phyloP scores from a whole-genome alignment of 2,329 filamentous ascomycete species.

The Microthyrium microscopicum region DNA sequence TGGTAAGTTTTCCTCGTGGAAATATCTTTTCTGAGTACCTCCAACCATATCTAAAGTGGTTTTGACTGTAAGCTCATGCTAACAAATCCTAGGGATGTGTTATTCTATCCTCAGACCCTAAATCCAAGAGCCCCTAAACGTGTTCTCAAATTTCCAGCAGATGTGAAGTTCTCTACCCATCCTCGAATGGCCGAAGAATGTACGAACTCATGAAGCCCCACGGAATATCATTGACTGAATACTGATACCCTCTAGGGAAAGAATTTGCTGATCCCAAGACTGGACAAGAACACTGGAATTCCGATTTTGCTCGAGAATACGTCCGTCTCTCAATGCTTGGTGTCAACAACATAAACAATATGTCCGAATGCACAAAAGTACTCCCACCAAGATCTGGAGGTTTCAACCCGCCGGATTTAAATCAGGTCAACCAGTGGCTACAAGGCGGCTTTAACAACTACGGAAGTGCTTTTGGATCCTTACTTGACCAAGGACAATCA shows the following conservation, averaged over 20 bases:
- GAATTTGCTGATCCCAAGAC: conserved; percentile 6
- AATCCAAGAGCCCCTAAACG: conserved; percentile 14
- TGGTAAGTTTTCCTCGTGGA: conserved; percentile 22
- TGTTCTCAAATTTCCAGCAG: conserved; percentile 21
- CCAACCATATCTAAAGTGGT: no score
- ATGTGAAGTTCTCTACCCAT: conserved; percentile 19
- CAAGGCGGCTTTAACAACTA: conserved; percentile 3
- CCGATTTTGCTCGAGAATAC: conserved; percentile 14
- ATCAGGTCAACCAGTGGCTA: conserved; percentile 4
- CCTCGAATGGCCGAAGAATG: conserved; percentile 19
- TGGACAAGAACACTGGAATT: conserved; percentile 8
- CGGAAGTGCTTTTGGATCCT: conserved; percentile 1
- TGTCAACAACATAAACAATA: conserved; percentile 14
- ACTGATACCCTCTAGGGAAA: no score
- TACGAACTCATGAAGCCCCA: no score
- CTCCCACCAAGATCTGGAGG: conserved; percentile 8
- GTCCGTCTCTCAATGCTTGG: conserved; percentile 13
- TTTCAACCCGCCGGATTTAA: conserved; percentile 5
- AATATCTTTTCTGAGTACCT: no score
- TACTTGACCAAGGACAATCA: neutral
- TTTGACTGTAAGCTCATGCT: no score
- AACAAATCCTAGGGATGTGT: no score
- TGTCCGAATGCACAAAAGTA: conserved; percentile 13
- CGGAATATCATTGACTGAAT: no score
- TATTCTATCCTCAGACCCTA: conserved; percentile 20